Evolutionary conservation across 2,329 filamentous ascomycete species (phyloP).

Genomic region (Cercospora zeae-maydis): DNA sequence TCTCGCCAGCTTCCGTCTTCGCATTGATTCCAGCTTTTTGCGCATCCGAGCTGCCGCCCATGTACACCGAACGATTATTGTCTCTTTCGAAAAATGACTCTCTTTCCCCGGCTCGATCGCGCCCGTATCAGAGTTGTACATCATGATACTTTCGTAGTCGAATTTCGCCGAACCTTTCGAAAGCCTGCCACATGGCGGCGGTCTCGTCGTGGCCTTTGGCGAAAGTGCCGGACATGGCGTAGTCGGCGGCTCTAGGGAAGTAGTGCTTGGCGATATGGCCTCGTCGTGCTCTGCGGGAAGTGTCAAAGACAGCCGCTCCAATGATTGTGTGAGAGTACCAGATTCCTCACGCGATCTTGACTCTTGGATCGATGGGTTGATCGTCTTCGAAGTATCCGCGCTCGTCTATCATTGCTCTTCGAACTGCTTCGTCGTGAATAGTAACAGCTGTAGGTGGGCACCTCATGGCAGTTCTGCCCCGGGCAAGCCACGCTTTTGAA

Average conservation of each 20-base stretch:
- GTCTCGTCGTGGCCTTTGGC: background rate
- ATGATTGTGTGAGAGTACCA: too few relatives aligned
- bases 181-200: background rate
- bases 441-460: background rate
- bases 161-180: constrained; percentile 3
- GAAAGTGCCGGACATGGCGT: background rate
- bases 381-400: constrained; percentile 1
- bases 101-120: background rate
- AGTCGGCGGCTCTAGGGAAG: constrained; percentile 11
- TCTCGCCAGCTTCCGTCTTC: constrained; percentile 1
- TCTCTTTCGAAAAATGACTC: constrained; percentile 1
- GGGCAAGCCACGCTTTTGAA: background rate
- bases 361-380: background rate
- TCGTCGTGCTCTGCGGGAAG: background rate
- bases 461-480: background rate
- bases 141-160: constrained; percentile 18
- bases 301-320: too few relatives aligned
- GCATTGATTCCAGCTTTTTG: background rate
- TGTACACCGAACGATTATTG: background rate
- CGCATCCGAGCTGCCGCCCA: constrained; percentile 5
- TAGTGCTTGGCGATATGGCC: constrained; percentile 4
- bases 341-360: background rate
- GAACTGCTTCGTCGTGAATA: background rate
- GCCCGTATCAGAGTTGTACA: constrained; percentile 9
- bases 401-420: background rate